Evolutionary conservation across 371 early-diverging fungal genomes (phyloP).

Genomic region (Aphelidium insulamus): DNA sequence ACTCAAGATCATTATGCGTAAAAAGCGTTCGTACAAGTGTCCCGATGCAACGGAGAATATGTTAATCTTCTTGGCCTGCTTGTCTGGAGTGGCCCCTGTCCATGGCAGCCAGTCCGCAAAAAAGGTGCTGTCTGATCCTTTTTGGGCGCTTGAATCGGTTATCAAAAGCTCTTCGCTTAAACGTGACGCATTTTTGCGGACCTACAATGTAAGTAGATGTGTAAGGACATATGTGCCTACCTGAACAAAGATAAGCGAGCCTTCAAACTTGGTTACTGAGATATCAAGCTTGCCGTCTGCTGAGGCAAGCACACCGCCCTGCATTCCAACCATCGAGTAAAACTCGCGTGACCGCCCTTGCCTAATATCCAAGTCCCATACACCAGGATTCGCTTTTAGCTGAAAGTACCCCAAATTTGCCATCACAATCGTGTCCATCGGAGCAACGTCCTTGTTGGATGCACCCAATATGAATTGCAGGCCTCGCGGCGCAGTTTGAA

Average conservation of each 20-base stretch:
- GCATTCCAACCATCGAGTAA: slow-evolving; percentile 30
- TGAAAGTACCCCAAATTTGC: slow-evolving; percentile 88
- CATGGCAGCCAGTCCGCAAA: slow-evolving; percentile 5
- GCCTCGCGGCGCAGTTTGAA: slow-evolving; percentile 54
- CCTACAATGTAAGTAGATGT: background rate
- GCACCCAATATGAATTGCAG: slow-evolving; percentile 67
- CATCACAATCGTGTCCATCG: slow-evolving; percentile 83
- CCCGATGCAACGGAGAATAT: slow-evolving; percentile 93
- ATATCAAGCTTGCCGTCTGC: slow-evolving; percentile 17
- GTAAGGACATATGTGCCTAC: no score
- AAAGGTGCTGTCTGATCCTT: background rate
- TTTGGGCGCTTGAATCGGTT: background rate
- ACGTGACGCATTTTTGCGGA: background rate
- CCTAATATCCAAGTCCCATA: slow-evolving; percentile 56
- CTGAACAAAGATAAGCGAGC: slow-evolving; percentile 50
- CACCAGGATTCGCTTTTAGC: slow-evolving; percentile 71
- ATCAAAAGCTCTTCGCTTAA: background rate
- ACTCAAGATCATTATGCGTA: slow-evolving; percentile 86
- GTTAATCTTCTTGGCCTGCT: slow-evolving; percentile 40
- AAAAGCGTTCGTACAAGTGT: slow-evolving; percentile 83
- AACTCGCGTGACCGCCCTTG: slow-evolving; percentile 55
- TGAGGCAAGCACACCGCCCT: slow-evolving; percentile 10
- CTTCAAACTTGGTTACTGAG: slow-evolving; percentile 50
- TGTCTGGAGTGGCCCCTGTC: slow-evolving; percentile 5
- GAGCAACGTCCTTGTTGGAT: slow-evolving; percentile 13